Percentiles rank a stretch among this genome's conserved stretches.
Conservation (phyloP, 805 yeast species). For the Cyberlindnera sargentensis region DNA sequence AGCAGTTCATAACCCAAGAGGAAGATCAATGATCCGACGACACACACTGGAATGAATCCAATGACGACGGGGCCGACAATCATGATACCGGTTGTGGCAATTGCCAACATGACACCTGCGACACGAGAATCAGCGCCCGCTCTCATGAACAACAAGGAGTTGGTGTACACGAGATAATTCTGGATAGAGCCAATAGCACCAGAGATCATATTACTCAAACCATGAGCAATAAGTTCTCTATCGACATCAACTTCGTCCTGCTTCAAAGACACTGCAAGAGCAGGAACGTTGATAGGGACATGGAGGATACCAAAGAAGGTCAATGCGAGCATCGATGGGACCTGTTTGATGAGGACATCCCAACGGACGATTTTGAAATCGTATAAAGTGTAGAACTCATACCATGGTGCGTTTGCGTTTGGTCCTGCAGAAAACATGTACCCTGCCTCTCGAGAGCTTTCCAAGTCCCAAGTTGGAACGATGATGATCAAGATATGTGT, state of each 20-base stretch:
- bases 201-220: conserved; percentile 78
- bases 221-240: conserved; percentile 91
- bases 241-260: conserved; percentile 84
- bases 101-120: conserved; percentile 85
- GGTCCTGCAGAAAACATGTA: conserved; percentile 61
- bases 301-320: conserved; percentile 94
- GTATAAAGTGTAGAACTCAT: conserved; percentile 69
- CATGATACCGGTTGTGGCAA: conserved; percentile 77
- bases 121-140: conserved; percentile 90
- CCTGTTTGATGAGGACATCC: conserved; percentile 54
- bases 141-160: conserved; percentile 82
- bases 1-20: conserved; percentile 85
- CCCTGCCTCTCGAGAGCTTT: conserved; percentile 59
- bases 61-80: conserved; percentile 86
- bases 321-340: conserved; percentile 92
- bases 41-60: conserved; percentile 91
- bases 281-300: conserved; percentile 97
- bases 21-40: conserved; percentile 89
- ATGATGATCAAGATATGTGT: conserved; percentile 65
- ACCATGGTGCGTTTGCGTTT: conserved; percentile 70
- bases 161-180: conserved; percentile 91
- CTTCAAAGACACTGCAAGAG: conserved; percentile 83
- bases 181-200: conserved; percentile 86
- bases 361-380: conserved; percentile 69
- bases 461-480: conserved; percentile 60